Evolutionary conservation across 495 filamentous ascomycete species (phyloP).

Genomic region (Penicillium canariense): DNA sequence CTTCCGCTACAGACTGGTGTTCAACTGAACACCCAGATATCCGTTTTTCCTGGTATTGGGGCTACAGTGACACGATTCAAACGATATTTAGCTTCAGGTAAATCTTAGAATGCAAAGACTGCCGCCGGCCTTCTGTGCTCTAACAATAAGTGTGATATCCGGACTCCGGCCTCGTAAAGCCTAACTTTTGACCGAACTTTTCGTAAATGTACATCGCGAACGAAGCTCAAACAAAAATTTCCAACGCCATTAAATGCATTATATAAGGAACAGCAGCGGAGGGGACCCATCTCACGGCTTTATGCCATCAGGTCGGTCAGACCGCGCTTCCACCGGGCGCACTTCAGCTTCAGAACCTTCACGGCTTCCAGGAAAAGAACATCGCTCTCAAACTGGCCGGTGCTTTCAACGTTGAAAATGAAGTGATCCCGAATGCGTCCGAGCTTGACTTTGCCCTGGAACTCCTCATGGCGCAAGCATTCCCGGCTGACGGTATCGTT

Average conservation of each 20-base stretch:
- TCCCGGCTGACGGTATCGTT: constrained; percentile 93
- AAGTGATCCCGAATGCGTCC: constrained; percentile 92
- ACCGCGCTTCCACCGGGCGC: constrained; percentile 59
- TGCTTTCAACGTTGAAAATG: constrained; percentile 93
- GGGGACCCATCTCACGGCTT: constrained; percentile 12
- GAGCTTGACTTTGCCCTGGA: constrained; percentile 90
- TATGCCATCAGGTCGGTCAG: constrained; percentile 55
- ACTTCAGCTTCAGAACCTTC: constrained; percentile 78
- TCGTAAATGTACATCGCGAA: constrained; percentile 43
- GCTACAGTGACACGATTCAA: constrained; percentile 11
- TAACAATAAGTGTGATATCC: constrained; percentile 29
- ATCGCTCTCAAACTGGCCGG: constrained; percentile 89
- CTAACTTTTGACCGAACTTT: constrained; percentile 40
- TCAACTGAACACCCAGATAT: constrained; percentile 23
- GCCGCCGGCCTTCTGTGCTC: constrained; percentile 30
- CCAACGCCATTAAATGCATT: constrained; percentile 51
- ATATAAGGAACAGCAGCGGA: constrained; percentile 24
- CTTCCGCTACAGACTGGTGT: constrained; percentile 67
- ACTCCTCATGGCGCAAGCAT: constrained; percentile 86
- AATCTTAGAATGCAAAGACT: constrained; percentile 27
- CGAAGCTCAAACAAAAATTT: constrained; percentile 26
- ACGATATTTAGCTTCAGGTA: constrained; percentile 25
- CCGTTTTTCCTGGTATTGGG: not conserved
- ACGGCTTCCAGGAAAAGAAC: constrained; percentile 87
- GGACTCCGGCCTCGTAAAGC: constrained; percentile 39